Evolutionary conservation across 2,329 filamentous ascomycete genomes (phyloP).

Genomic region (Ambrosiella xylebori): DNA sequence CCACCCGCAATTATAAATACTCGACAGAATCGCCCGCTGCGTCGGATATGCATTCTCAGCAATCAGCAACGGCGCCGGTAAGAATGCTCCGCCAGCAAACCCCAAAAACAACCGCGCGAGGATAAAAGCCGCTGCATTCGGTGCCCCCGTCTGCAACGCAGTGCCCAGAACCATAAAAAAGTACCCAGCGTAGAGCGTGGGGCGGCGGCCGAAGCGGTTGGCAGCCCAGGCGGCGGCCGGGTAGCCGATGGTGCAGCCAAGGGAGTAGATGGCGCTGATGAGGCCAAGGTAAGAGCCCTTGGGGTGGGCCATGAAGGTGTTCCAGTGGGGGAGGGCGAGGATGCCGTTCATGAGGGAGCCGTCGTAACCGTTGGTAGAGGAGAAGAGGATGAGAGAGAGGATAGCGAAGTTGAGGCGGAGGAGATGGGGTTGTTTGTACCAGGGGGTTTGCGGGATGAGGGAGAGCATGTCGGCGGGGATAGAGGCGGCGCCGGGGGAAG

Average conservation of each 20-base stretch:
- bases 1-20: constrained; percentile 33
- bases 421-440: constrained; percentile 59
- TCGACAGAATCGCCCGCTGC: constrained; percentile 43
- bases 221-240: constrained; percentile 29
- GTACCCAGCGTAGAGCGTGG: constrained; percentile 28
- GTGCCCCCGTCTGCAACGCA: constrained; percentile 18
- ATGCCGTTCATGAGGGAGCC: constrained; percentile 33
- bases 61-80: constrained; percentile 45
- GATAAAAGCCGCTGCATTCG: constrained; percentile 34
- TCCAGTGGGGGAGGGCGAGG: constrained; percentile 24
- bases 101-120: constrained; percentile 33
- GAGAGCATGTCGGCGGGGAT: constrained; percentile 46
- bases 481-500: background rate
- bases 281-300: constrained; percentile 32
- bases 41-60: constrained; percentile 46
- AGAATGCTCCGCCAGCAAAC: constrained; percentile 30
- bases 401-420: constrained; percentile 49
- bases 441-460: constrained; percentile 68
- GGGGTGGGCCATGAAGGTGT: constrained; percentile 14
- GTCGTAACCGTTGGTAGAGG: constrained; percentile 36
- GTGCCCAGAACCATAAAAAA: constrained; percentile 24
- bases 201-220: constrained; percentile 29
- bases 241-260: constrained; percentile 30
- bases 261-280: constrained; percentile 34
- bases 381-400: constrained; percentile 30